These are phyloP conservation scores for Funneliformis geosporum DNA, from an alignment of 192 early-diverging fungal genomes.

Conservation along the genomic window DNA sequence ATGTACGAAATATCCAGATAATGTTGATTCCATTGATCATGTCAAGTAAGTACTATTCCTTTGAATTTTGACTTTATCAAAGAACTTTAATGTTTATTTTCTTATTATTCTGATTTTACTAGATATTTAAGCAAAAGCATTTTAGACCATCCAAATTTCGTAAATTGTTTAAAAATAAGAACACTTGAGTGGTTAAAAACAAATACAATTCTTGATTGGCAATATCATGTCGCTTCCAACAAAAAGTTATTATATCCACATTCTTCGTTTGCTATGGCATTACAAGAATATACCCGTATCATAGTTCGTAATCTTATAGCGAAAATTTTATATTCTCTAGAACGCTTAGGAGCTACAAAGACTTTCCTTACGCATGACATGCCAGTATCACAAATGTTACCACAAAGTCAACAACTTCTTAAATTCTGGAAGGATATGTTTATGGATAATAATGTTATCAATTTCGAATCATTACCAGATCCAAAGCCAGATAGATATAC, in stretches of 20 bases:
- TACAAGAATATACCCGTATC: constrained; percentile 1
- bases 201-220: constrained; percentile 1
- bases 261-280: constrained; percentile 18
- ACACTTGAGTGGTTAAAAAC: not conserved
- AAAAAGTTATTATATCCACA: not conserved
- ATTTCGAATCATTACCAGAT: not conserved
- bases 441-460: constrained; percentile 4
- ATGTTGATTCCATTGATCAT: constrained; percentile 15
- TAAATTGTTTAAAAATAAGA: too few relatives aligned
- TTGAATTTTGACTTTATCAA: not conserved
- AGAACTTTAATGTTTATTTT: not conserved
- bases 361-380: not conserved
- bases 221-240: constrained; percentile 23
- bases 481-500: constrained; percentile 22
- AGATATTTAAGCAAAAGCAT: not conserved
- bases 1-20: constrained; percentile 28
- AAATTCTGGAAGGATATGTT: constrained; percentile 24
- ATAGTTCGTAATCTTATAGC: constrained; percentile 18
- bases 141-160: not conserved
- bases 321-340: constrained; percentile 27
- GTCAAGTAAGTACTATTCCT: constrained; percentile 8
- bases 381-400: not conserved
- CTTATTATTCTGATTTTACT: not conserved
- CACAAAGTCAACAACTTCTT: not conserved
- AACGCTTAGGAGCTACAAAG: not conserved